phyloP scores from a whole-genome alignment of 2,329 filamentous ascomycete genomes.

The Penicillium psychrosexuale region DNA sequence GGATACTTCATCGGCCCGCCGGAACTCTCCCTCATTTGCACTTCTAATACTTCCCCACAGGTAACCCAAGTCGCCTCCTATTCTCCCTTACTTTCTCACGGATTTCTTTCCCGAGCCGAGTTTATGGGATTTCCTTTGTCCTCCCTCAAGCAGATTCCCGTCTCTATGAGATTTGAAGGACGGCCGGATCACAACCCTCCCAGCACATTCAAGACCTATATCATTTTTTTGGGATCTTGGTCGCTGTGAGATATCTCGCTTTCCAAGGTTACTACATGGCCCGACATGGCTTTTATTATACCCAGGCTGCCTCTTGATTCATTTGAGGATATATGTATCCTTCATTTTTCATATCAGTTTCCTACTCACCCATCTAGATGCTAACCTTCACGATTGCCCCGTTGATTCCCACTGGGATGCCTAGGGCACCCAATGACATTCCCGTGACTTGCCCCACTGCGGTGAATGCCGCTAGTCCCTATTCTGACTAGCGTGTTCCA shows the following conservation, averaged over 20 bases:
- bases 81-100: conserved; percentile 1
- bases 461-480: neutral
- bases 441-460: conserved; percentile 5
- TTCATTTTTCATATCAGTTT: neutral
- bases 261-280: neutral
- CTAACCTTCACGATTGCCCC: neutral
- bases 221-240: neutral
- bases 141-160: neutral
- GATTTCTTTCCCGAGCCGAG: conserved; percentile 1
- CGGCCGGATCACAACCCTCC: neutral
- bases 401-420: neutral
- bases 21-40: neutral
- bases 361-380: conserved; percentile 8
- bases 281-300: neutral
- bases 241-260: neutral
- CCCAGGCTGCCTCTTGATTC: neutral
- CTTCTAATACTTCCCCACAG: neutral
- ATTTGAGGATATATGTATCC: neutral
- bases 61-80: neutral
- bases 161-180: neutral
- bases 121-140: neutral
- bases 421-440: conserved; percentile 4
- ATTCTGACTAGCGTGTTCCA: neutral
- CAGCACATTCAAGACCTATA: neutral
- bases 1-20: neutral